phyloP scores from a whole-genome alignment of 1,139 yeast genomes.

The Zygosaccharomyces sapae region DNA sequence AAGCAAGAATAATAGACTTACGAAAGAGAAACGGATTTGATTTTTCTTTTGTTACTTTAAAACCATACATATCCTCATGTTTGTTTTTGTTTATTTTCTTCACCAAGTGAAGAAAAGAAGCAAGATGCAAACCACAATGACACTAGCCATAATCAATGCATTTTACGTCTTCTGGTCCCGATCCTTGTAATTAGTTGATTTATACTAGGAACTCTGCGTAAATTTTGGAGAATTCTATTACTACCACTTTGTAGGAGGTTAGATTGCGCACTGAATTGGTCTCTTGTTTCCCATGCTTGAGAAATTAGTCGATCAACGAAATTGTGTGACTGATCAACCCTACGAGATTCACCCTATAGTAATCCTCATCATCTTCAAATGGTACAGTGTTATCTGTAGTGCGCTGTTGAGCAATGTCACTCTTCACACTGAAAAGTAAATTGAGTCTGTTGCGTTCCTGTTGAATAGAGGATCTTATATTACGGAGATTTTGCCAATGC shows the following conservation, averaged over 20 bases:
- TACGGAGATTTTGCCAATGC: slow-evolving; percentile 58
- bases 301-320: slow-evolving; percentile 74
- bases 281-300: slow-evolving; percentile 86
- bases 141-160: slow-evolving; percentile 69
- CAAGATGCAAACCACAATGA: slow-evolving; percentile 70
- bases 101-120: slow-evolving; percentile 55
- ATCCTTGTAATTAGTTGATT: slow-evolving; percentile 72
- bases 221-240: slow-evolving; percentile 53
- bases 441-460: slow-evolving; percentile 77
- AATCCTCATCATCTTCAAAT: slow-evolving; percentile 50
- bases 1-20: slow-evolving; percentile 2
- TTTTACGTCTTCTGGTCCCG: slow-evolving; percentile 88
- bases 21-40: neutral
- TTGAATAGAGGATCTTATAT: slow-evolving; percentile 55
- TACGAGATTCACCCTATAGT: slow-evolving; percentile 71
- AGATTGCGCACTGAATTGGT: slow-evolving; percentile 73
- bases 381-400: slow-evolving; percentile 27
- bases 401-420: slow-evolving; percentile 51
- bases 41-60: neutral
- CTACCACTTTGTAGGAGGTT: slow-evolving; percentile 61
- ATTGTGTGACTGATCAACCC: slow-evolving; percentile 69
- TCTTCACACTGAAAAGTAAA: slow-evolving; percentile 67
- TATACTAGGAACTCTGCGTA: slow-evolving; percentile 76
- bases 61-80: neutral
- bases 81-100: slow-evolving; percentile 5